Conservation (phyloP, 306 rosid species). For the Hylodesmum podocarpum region DNA sequence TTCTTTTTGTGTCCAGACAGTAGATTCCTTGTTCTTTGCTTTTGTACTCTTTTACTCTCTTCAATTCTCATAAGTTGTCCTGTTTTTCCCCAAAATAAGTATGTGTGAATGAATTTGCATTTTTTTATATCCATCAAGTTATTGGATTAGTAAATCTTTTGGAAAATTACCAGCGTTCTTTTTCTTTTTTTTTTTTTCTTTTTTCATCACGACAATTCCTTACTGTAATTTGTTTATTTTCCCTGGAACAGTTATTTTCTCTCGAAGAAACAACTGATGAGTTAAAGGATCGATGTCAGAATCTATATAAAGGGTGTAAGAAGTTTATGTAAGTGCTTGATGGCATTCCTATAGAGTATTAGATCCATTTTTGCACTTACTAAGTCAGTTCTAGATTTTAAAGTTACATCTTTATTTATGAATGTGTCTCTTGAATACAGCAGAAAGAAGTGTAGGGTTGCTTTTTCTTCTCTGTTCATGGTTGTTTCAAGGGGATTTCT, state of each 20-base stretch:
- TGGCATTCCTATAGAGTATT: not conserved
- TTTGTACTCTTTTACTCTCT: not conserved
- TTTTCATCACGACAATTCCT: not conserved
- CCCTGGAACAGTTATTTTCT: slow-evolving; percentile 58
- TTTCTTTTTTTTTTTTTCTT: not conserved
- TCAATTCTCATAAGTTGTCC: not conserved
- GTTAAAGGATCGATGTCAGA: slow-evolving; percentile 77
- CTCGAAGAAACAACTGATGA: slow-evolving; percentile 73
- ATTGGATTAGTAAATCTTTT: not conserved
- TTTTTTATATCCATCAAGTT: slow-evolving; percentile 13
- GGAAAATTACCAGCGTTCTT: not conserved
- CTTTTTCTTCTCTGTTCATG: slow-evolving; percentile 21
- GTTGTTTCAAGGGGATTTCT: slow-evolving; percentile 22
- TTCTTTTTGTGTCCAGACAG: not conserved
- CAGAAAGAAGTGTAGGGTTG: not conserved
- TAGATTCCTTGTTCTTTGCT: not conserved
- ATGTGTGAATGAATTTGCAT: not conserved
- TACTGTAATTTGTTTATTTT: slow-evolving; percentile 10
- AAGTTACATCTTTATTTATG: not conserved
- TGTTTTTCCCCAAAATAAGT: not conserved
- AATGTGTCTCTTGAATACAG: slow-evolving; percentile 6
- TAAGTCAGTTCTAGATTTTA: slow-evolving; percentile 8
- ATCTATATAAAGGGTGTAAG: slow-evolving; percentile 64
- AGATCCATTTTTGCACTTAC: not conserved
- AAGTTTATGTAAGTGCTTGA: slow-evolving; percentile 72